These are phyloP conservation scores for Letharia lupina DNA, from an alignment of 495 filamentous ascomycete genomes.

Conservation along the genomic window DNA sequence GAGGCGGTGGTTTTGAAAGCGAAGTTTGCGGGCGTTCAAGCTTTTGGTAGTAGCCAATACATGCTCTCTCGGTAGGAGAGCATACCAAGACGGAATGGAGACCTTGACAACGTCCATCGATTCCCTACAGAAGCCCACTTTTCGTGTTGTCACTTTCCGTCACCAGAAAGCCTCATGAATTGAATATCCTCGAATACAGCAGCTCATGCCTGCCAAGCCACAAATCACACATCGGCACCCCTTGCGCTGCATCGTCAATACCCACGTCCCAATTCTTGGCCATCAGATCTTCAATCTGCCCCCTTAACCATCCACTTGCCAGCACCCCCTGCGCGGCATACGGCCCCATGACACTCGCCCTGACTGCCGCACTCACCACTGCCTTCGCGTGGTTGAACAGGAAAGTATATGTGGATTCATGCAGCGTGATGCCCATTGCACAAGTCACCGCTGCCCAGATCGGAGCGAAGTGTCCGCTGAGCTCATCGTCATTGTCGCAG, in stretches of 20 bases:
- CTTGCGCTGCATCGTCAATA: conserved; percentile 79
- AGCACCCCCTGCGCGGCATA: conserved; percentile 85
- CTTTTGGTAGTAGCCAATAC: background rate
- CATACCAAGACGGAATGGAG: background rate
- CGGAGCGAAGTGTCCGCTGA: conserved; percentile 64
- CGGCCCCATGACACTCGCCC: conserved; percentile 81
- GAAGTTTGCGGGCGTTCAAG: background rate
- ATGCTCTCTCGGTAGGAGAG: background rate
- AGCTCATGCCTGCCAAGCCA: conserved; percentile 94
- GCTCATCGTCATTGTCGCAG: background rate
- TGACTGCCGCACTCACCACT: conserved; percentile 77
- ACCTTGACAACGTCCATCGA: background rate
- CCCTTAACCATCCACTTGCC: conserved; percentile 55
- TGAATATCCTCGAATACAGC: conserved; percentile 94
- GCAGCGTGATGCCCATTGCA: conserved; percentile 51
- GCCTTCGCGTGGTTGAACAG: conserved; percentile 84
- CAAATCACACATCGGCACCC: conserved; percentile 77
- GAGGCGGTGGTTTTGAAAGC: background rate
- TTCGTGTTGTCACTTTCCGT: background rate
- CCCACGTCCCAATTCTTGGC: conserved; percentile 46
- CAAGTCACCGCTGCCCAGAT: conserved; percentile 67
- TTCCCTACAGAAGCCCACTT: background rate
- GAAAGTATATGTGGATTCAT: conserved; percentile 75
- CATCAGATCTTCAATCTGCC: conserved; percentile 52
- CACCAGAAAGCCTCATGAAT: conserved; percentile 42